Evolutionary conservation across 345 rosid genomes (phyloP), one percentile per base, ranked within the genome.

Genomic region (Pistacia vera): DNA sequence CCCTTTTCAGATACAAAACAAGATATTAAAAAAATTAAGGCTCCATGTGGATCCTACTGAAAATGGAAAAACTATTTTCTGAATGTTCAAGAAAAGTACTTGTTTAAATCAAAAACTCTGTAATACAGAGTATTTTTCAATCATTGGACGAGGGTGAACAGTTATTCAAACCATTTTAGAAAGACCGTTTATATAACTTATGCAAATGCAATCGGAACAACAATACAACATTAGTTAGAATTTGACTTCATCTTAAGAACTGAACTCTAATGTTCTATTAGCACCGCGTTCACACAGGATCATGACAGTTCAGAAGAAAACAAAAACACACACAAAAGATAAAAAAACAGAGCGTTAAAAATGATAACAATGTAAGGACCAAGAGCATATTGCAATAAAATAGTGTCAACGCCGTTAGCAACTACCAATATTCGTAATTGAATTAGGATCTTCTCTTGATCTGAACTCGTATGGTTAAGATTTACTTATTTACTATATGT

Each of bases 11-110:
- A 52, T 73, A 66, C 76, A 62, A 63, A 30, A 17, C 11, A 25
- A 46, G 38, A 48, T 61, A 62, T 35, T 18, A 30, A 49, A 73
- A n/a, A 64, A 18, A 38, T 52, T 38, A 30, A 65, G 71, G 71
- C 63, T 66, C 71, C 46, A 55, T 14, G 35, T 49, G 68, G 59
- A 61, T 63, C 13, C 30, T 17, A 25, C 2, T 8, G 9, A 74
- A 49, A 73, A 8, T 46, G 52, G 56, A 52, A 3, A 33, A 11
- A 63, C 8, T 16, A 8, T 11, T 22, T 41, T 49, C 4, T 30
- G 4, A 11, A 70, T 2, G 38, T 38, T 22, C 8, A 44, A 65
- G 35, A 20, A 6, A 48, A 66, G 56, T 66, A 59, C 9, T 30
- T 36, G 41, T 11, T 28, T 8, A 41, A 38, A 38, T 4, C 2